Percentiles rank a stretch among this genome's conserved stretches.
Evolutionary conservation across 2,329 filamentous ascomycete genomes (phyloP).

Genomic region (Exophiala mesophila): DNA sequence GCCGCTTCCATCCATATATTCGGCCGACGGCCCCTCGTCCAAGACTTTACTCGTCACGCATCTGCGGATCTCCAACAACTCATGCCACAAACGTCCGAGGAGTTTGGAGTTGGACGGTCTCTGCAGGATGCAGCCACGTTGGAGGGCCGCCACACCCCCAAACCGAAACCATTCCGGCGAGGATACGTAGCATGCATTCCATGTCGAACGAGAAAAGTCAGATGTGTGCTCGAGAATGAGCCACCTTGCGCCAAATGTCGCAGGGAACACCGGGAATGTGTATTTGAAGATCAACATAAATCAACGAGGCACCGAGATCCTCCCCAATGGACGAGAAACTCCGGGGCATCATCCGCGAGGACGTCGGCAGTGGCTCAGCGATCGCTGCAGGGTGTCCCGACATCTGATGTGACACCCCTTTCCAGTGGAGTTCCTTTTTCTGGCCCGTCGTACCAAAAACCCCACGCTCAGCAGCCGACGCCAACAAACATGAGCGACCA

Average conservation of each 20-base stretch:
- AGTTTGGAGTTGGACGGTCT: too few relatives aligned
- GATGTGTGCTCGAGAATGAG: background rate
- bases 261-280: background rate
- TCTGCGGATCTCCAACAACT: too few relatives aligned
- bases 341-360: too few relatives aligned
- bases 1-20: too few relatives aligned
- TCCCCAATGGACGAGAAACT: background rate
- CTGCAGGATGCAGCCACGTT: background rate
- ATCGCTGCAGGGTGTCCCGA: background rate
- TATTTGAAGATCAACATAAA: background rate
- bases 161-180: background rate
- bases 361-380: too few relatives aligned
- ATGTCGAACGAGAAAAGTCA: background rate
- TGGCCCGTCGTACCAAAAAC: background rate
- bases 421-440: background rate
- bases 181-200: background rate
- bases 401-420: background rate
- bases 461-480: background rate
- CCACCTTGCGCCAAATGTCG: background rate
- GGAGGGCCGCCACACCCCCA: background rate
- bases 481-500: background rate
- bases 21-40: too few relatives aligned
- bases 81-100: too few relatives aligned
- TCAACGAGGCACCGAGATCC: background rate
- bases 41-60: too few relatives aligned